These are phyloP conservation scores for Microbotryum silenes-acaulis DNA, from an alignment of 1,284 basidiomycete genomes.

Conservation along the genomic window DNA sequence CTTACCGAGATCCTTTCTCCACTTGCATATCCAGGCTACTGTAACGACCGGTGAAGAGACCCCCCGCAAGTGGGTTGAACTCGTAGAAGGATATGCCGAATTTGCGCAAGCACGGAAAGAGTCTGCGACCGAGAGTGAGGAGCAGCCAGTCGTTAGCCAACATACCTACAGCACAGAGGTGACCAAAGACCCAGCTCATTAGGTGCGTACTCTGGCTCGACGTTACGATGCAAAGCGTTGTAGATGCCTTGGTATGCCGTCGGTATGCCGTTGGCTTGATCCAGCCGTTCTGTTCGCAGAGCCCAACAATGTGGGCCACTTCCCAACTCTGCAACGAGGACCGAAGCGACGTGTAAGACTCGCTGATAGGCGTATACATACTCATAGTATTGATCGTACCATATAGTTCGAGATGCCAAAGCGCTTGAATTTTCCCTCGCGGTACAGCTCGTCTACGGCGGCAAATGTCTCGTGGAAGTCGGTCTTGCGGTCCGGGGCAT, in stretches of 20 bases:
- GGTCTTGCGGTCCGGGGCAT: conserved; percentile 50
- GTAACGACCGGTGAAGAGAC: conserved; percentile 12
- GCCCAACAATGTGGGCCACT: conserved; percentile 56
- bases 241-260: conserved; percentile 47
- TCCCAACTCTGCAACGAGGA: conserved; percentile 43
- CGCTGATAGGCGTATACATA: neutral
- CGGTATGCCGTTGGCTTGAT: conserved; percentile 57
- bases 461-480: conserved; percentile 49
- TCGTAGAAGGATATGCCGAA: conserved; percentile 56
- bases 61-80: conserved; percentile 36
- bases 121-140: conserved; percentile 12
- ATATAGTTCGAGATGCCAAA: conserved; percentile 52
- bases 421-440: conserved; percentile 48
- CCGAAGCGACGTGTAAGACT: conserved; percentile 4
- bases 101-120: conserved; percentile 57
- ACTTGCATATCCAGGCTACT: conserved; percentile 34
- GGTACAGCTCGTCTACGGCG: conserved; percentile 49
- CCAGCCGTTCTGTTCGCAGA: conserved; percentile 52
- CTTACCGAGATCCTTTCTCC: conserved; percentile 44
- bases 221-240: conserved; percentile 43
- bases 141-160: too few species aligned
- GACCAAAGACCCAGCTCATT: conserved; percentile 49
- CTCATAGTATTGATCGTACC: neutral
- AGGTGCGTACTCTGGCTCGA: conserved; percentile 47
- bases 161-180: neutral